Percentiles rank a stretch among this genome's conserved stretches.
Evolutionary conservation across 306 rosid genomes (phyloP).

Genomic region (Ceratonia siliqua): DNA sequence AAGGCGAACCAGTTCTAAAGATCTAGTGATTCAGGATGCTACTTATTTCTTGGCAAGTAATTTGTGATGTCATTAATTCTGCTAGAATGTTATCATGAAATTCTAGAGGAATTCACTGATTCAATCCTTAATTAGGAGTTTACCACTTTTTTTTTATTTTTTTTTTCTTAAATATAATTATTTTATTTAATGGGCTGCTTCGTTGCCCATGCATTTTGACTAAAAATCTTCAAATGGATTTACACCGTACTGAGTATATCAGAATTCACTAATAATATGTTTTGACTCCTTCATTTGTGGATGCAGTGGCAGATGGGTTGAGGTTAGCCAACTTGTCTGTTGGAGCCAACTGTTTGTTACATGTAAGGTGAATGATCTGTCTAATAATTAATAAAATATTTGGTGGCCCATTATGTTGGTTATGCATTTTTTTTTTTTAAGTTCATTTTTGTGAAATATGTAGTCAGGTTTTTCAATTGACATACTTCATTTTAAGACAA

Average conservation of each 20-base stretch:
- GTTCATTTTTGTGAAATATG: conserved; percentile 3
- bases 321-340: conserved; percentile 34
- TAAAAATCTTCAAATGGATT: conserved; percentile 21
- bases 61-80: background rate
- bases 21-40: conserved; percentile 37
- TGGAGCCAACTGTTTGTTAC: conserved; percentile 33
- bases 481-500: background rate
- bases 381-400: conserved; percentile 5
- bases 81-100: background rate
- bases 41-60: background rate
- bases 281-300: conserved; percentile 38
- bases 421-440: conserved; percentile 2
- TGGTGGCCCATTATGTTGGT: background rate
- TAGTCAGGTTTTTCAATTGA: background rate
- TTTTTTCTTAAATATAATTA: background rate
- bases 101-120: conserved; percentile 6
- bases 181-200: conserved; percentile 18
- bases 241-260: conserved; percentile 8
- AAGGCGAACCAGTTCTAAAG: conserved; percentile 85
- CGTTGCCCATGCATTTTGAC: conserved; percentile 6
- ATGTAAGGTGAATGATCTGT: conserved; percentile 45
- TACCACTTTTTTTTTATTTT: no score
- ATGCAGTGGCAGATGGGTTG: conserved; percentile 94
- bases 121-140: background rate
- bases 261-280: conserved; percentile 23